These are phyloP conservation scores for Melanogaster broomeanus DNA, from an alignment of 768 basidiomycete species.

Conservation along the genomic window DNA sequence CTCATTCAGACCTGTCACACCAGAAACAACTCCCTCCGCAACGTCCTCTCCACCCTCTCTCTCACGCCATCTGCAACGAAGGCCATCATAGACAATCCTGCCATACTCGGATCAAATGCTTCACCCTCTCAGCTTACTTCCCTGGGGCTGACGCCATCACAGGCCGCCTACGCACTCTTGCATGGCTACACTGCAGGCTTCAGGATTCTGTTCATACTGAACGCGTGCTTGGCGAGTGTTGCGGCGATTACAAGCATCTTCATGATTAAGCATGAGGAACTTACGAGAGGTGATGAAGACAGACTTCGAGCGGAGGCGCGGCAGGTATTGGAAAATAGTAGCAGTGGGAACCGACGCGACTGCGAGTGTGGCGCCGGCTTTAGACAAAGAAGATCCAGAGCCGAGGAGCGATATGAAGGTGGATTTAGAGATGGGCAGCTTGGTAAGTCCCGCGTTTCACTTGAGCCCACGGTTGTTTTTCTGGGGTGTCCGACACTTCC, in stretches of 20 bases:
- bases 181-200: constrained; percentile 60
- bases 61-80: constrained; percentile 41
- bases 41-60: constrained; percentile 39
- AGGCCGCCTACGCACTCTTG: constrained; percentile 44
- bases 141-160: constrained; percentile 37
- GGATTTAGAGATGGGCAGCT: neutral
- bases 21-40: constrained; percentile 50
- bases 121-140: constrained; percentile 32
- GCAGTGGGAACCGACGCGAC: neutral
- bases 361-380: neutral
- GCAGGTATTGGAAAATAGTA: constrained; percentile 3
- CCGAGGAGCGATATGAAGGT: neutral
- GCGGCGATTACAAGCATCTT: constrained; percentile 56
- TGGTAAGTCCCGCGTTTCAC: too few relatives aligned
- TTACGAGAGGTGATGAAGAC: constrained; percentile 59
- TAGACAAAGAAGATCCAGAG: neutral
- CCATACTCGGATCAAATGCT: constrained; percentile 32
- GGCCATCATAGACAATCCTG: constrained; percentile 51
- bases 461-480: too few relatives aligned
- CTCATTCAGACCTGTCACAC: neutral
- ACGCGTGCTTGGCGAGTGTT: constrained; percentile 53
- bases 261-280: constrained; percentile 63
- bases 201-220: constrained; percentile 58
- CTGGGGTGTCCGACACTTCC: too few relatives aligned
- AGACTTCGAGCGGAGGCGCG: constrained; percentile 44